A percentile compares a stretch with the other conserved stretches of the same genome.
Conservation (phyloP, 1,284 basidiomycete species). For the Gomphus bonarii region DNA sequence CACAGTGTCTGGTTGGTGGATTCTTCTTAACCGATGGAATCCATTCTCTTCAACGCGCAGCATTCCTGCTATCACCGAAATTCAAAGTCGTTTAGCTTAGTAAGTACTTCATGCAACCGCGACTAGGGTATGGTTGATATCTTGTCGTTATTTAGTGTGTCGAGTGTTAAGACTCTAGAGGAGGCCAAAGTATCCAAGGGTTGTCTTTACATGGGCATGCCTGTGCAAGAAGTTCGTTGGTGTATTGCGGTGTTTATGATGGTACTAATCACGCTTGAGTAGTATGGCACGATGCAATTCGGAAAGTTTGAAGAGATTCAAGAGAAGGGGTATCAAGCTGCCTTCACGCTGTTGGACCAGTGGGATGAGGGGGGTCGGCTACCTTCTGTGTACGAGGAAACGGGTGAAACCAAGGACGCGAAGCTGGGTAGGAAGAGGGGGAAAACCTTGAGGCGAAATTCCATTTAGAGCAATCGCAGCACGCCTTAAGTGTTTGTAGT, state of each 20-base stretch:
- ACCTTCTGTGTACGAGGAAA: conserved; percentile 55
- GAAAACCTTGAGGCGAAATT: conserved; percentile 66
- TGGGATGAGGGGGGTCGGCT: conserved; percentile 78
- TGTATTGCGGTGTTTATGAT: neutral
- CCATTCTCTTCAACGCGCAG: conserved; percentile 76
- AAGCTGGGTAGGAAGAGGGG: conserved; percentile 52
- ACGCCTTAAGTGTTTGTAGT: neutral
- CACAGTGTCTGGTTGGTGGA: conserved; percentile 94
- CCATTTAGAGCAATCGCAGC: conserved; percentile 29
- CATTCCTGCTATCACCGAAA: conserved; percentile 91
- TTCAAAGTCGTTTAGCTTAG: conserved; percentile 95
- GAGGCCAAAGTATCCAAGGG: conserved; percentile 86
- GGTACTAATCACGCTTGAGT: conserved; percentile 2
- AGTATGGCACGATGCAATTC: conserved; percentile 77
- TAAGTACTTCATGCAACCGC: conserved; percentile 29
- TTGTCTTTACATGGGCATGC: conserved; percentile 92
- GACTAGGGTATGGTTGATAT: neutral
- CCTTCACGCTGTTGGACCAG: conserved; percentile 62
- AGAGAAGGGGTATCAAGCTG: conserved; percentile 73
- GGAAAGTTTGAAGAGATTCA: conserved; percentile 77
- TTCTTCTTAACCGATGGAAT: conserved; percentile 88
- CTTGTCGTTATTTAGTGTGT: conserved; percentile 50
- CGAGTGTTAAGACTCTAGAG: conserved; percentile 89
- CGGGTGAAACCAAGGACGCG: conserved; percentile 34
- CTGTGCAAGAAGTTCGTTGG: conserved; percentile 71